Conservation (phyloP, 805 yeast species). For the Yamadazyma olivae region DNA sequence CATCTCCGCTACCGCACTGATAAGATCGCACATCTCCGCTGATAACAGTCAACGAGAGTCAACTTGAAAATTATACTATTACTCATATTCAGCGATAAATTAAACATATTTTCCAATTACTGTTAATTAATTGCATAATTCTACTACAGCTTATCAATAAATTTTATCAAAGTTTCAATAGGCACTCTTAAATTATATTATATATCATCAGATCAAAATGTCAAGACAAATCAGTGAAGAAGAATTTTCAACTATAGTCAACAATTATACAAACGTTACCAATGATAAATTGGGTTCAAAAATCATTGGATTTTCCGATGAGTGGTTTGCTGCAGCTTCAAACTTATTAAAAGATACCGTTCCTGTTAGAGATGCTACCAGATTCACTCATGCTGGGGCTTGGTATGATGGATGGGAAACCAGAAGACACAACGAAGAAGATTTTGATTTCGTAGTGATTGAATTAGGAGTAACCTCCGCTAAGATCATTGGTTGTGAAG, state of each 20-base stretch:
- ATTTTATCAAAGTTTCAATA: too few relatives aligned
- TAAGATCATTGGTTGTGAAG: slow-evolving; percentile 73
- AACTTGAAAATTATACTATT: too few relatives aligned
- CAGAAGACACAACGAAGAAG: slow-evolving; percentile 82
- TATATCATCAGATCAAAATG: too few relatives aligned
- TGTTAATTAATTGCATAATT: too few relatives aligned
- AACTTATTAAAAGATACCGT: slow-evolving; percentile 79
- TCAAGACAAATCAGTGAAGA: slow-evolving; percentile 17
- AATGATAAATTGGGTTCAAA: slow-evolving; percentile 83
- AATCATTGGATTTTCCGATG: slow-evolving; percentile 70
- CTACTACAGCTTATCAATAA: too few relatives aligned
- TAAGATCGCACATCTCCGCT: too few relatives aligned
- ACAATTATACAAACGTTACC: slow-evolving; percentile 69
- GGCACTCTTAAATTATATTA: too few relatives aligned
- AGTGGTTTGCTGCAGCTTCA: slow-evolving; percentile 93
- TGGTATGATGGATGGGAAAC: slow-evolving; percentile 99
- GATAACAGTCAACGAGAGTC: too few relatives aligned
- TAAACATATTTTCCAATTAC: too few relatives aligned
- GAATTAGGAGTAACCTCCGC: slow-evolving; percentile 84
- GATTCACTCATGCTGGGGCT: slow-evolving; percentile 82
- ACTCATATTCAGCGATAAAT: too few relatives aligned
- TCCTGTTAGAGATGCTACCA: slow-evolving; percentile 79
- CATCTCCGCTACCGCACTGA: too few relatives aligned
- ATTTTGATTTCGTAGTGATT: slow-evolving; percentile 84
- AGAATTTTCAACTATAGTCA: slow-evolving; percentile 48